Conservation (phyloP, 2,329 filamentous ascomycete species). For the Fusarium tanahbumbuense region DNA sequence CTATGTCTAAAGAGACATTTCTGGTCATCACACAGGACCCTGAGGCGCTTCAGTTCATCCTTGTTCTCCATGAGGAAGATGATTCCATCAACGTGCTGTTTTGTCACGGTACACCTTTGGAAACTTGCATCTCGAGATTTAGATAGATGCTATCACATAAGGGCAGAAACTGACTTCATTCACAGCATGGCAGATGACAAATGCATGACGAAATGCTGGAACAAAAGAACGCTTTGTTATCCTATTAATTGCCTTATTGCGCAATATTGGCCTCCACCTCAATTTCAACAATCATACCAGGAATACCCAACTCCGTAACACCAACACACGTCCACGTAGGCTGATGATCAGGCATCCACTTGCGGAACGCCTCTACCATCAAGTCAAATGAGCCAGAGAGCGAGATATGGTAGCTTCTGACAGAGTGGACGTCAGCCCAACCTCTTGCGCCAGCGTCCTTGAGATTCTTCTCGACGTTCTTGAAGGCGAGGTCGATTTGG, state of each 20-base stretch:
- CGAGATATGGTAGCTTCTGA: conserved; percentile 59
- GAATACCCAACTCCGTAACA: conserved; percentile 59
- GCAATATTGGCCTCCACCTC: conserved; percentile 60
- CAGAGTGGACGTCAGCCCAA: conserved; percentile 65
- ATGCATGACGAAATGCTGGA: too few species aligned
- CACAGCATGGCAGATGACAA: too few species aligned
- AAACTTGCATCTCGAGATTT: not conserved
- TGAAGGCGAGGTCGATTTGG: conserved; percentile 65
- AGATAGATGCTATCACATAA: not conserved
- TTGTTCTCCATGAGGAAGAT: too few species aligned
- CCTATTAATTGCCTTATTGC: not conserved
- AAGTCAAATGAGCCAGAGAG: conserved; percentile 54
- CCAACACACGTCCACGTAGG: conserved; percentile 67
- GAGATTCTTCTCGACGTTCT: conserved; percentile 65
- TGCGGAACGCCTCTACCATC: conserved; percentile 61
- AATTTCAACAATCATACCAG: conserved; percentile 68
- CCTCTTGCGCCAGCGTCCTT: conserved; percentile 66
- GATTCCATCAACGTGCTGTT: too few species aligned
- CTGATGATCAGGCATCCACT: conserved; percentile 63
- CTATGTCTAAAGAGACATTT: too few species aligned
- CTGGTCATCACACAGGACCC: too few species aligned
- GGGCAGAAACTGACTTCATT: not conserved
- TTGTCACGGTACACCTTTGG: too few species aligned
- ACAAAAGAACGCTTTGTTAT: not conserved
- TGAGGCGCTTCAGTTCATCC: too few species aligned